A percentile compares a stretch with the other conserved stretches of the same genome.
These are phyloP conservation scores for Ministeria vibrans DNA, from an alignment of 78 protist species.

Conservation along the genomic window DNA sequence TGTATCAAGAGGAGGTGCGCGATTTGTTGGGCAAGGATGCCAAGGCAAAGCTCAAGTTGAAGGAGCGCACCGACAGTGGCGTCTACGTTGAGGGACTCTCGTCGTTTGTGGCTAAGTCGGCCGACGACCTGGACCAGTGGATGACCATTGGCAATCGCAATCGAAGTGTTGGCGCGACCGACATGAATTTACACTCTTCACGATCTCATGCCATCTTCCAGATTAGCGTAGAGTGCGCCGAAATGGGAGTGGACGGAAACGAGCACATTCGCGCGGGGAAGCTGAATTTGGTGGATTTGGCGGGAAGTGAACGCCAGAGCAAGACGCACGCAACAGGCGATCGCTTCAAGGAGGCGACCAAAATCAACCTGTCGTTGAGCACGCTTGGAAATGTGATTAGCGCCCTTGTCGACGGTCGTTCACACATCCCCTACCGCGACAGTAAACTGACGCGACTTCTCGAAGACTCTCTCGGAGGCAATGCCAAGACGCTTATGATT, in stretches of 20 bases:
- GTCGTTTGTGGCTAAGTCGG: background rate
- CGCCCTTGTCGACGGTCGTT: slow-evolving; percentile 45
- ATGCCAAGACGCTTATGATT: slow-evolving; percentile 69
- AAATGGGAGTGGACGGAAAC: slow-evolving; percentile 9
- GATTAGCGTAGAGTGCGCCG: slow-evolving; percentile 29
- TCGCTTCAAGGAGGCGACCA: slow-evolving; percentile 61
- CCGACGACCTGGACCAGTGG: background rate
- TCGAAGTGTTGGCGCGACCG: slow-evolving; percentile 65
- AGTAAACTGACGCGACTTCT: slow-evolving; percentile 78
- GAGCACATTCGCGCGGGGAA: background rate
- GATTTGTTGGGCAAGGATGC: slow-evolving; percentile 8
- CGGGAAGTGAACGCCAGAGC: slow-evolving; percentile 79
- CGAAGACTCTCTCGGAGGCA: slow-evolving; percentile 68
- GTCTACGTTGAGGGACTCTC: slow-evolving; percentile 31
- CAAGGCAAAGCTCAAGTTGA: background rate
- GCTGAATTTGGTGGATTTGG: slow-evolving; percentile 84
- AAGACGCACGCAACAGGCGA: slow-evolving; percentile 77
- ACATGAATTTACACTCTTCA: slow-evolving; percentile 59
- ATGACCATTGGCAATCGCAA: slow-evolving; percentile 33
- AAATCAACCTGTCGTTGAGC: slow-evolving; percentile 75
- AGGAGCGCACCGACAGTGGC: slow-evolving; percentile 36
- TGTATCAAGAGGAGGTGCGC: slow-evolving; percentile 41
- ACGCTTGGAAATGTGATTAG: slow-evolving; percentile 70
- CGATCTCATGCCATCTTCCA: slow-evolving; percentile 68
- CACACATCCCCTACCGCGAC: slow-evolving; percentile 84